A percentile compares a stretch with the other conserved stretches of the same genome.
Conservation (phyloP, 2,329 filamentous ascomycete species). For the Passalora sequoiae region DNA sequence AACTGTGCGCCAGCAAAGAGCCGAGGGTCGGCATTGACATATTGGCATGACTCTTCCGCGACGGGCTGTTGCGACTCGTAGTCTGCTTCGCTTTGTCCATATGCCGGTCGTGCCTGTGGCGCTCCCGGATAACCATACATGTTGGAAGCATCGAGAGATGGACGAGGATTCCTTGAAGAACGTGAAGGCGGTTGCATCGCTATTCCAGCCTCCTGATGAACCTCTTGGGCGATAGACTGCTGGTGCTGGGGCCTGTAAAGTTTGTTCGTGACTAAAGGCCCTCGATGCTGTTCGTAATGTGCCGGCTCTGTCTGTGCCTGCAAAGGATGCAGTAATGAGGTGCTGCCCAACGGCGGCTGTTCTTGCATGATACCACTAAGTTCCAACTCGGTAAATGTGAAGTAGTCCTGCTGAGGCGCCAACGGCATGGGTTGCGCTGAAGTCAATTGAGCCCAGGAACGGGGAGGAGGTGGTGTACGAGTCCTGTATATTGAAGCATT, state of each 20-base stretch:
- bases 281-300: neutral
- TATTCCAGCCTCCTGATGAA: neutral
- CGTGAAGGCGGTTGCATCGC: neutral
- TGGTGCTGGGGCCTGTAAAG: neutral
- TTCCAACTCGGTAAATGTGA: neutral
- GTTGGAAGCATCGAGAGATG: slow-evolving; percentile 1
- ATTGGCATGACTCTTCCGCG: no score
- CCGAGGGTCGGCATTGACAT: neutral
- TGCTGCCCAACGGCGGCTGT: neutral
- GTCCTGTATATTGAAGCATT: neutral
- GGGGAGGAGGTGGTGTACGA: neutral
- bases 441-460: neutral
- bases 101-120: slow-evolving; percentile 2
- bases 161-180: neutral
- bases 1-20: neutral
- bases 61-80: no score
- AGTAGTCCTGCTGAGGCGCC: neutral
- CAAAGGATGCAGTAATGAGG: neutral
- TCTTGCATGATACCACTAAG: neutral
- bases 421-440: neutral
- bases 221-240: neutral
- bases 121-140: slow-evolving; percentile 6
- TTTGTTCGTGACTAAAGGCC: neutral
- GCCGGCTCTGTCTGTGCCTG: slow-evolving; percentile 1
- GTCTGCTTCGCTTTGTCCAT: neutral